Percentiles rank a stretch among this genome's conserved stretches.
These are phyloP conservation scores for Cladochytrium replicatum DNA, from an alignment of 192 early-diverging fungal genomes.

Conservation along the genomic window DNA sequence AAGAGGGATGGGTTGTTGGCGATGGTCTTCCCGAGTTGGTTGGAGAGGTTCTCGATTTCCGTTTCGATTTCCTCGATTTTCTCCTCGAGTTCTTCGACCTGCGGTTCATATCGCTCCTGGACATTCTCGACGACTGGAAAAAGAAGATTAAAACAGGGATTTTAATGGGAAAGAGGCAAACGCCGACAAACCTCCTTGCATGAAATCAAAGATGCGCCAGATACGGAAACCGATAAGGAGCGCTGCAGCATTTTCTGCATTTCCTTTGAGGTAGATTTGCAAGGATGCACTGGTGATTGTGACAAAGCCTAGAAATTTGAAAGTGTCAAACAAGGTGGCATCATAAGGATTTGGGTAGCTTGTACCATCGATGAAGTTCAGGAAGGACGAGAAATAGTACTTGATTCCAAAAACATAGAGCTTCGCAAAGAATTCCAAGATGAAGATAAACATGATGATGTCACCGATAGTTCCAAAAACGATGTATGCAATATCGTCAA, in stretches of 20 bases:
- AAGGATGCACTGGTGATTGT: not conserved
- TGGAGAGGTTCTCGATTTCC: not conserved
- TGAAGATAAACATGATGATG: not conserved
- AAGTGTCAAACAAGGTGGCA: no score
- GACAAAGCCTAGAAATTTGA: no score
- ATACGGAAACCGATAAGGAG: not conserved
- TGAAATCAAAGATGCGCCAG: not conserved
- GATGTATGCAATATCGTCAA: not conserved
- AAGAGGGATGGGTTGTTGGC: not conserved
- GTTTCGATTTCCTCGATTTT: not conserved
- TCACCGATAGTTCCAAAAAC: not conserved
- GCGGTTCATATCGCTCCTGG: not conserved
- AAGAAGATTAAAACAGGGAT: no score
- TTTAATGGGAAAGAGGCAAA: no score
- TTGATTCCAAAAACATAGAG: not conserved
- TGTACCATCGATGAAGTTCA: not conserved
- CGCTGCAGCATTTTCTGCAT: not conserved
- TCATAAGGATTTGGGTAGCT: no score
- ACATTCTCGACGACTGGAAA: not conserved
- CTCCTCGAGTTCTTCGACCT: not conserved
- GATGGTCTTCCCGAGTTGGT: not conserved
- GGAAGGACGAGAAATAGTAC: not conserved
- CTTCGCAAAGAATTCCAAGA: not conserved
- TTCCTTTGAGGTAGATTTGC: not conserved
- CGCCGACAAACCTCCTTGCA: no score